These are phyloP conservation scores for Sequoiadendron giganteum DNA, from an alignment of 75 land plant species.

Conservation along the genomic window DNA sequence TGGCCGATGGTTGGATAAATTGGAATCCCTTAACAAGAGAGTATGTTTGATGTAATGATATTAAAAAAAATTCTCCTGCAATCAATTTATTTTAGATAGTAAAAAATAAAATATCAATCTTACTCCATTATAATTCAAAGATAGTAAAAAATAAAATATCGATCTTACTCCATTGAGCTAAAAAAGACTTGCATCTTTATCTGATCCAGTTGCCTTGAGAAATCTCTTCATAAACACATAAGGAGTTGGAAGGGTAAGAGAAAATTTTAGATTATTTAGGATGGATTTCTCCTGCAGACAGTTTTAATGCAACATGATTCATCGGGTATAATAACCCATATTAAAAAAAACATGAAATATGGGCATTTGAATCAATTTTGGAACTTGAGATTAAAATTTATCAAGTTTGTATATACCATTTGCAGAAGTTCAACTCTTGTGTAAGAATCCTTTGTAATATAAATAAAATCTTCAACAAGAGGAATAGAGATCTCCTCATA, in stretches of 20 bases:
- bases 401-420: slow-evolving; percentile 21
- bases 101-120: slow-evolving; percentile 2
- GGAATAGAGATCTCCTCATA: slow-evolving; percentile 50
- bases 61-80: no score
- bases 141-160: background rate
- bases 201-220: slow-evolving; percentile 31
- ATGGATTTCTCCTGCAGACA: slow-evolving; percentile 34
- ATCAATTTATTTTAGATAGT: background rate
- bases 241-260: slow-evolving; percentile 42
- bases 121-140: no score
- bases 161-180: background rate
- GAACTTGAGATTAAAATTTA: background rate
- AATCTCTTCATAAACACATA: slow-evolving; percentile 43
- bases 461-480: slow-evolving; percentile 25
- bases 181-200: slow-evolving; percentile 14
- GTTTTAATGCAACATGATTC: background rate
- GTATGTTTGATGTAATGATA: no score
- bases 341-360: background rate
- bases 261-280: slow-evolving; percentile 29
- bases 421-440: slow-evolving; percentile 24
- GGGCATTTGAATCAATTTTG: background rate
- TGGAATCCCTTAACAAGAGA: no score
- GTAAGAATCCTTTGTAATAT: slow-evolving; percentile 36
- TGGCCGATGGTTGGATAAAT: no score
- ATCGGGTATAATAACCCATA: background rate